These are phyloP conservation scores for Pouteria campechiana DNA, from an alignment of 179 eudicot genomes.

Conservation along the genomic window DNA sequence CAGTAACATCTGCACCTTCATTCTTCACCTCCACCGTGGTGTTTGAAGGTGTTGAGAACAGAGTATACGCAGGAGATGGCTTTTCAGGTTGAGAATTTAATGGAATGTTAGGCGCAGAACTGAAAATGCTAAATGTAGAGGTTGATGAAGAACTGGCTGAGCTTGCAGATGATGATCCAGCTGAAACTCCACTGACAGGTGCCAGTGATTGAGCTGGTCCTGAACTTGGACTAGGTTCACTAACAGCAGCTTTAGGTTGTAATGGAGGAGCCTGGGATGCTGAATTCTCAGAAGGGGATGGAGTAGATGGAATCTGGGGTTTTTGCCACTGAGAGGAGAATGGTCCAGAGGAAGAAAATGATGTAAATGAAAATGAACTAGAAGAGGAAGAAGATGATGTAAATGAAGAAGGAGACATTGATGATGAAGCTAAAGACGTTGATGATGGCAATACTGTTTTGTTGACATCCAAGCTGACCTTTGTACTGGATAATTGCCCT, in stretches of 20 bases:
- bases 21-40: slow-evolving; percentile 15
- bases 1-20: slow-evolving; percentile 16
- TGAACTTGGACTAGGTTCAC: slow-evolving; percentile 10
- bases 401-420: slow-evolving; percentile 11
- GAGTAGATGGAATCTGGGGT: slow-evolving; percentile 4
- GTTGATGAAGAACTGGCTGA: slow-evolving; percentile 12
- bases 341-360: slow-evolving; percentile 14
- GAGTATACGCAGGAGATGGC: slow-evolving; percentile 14
- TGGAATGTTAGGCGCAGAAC: slow-evolving; percentile 9
- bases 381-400: slow-evolving; percentile 11
- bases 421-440: slow-evolving; percentile 21
- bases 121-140: slow-evolving; percentile 16
- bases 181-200: slow-evolving; percentile 17
- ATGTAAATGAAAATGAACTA: slow-evolving; percentile 5
- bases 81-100: slow-evolving; percentile 20
- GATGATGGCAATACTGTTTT: slow-evolving; percentile 22
- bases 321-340: slow-evolving; percentile 7
- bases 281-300: slow-evolving; percentile 10
- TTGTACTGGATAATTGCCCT: slow-evolving; percentile 13
- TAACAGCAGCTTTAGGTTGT: slow-evolving; percentile 14
- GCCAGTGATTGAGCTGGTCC: slow-evolving; percentile 14
- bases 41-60: slow-evolving; percentile 22
- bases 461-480: slow-evolving; percentile 10
- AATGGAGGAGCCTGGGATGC: slow-evolving; percentile 8
- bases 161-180: slow-evolving; percentile 20